A percentile compares a stretch with the other conserved stretches of the same genome.
These are phyloP conservation scores for Suhomyces chickasaworum DNA, from an alignment of 1,139 yeast genomes.

Conservation along the genomic window DNA sequence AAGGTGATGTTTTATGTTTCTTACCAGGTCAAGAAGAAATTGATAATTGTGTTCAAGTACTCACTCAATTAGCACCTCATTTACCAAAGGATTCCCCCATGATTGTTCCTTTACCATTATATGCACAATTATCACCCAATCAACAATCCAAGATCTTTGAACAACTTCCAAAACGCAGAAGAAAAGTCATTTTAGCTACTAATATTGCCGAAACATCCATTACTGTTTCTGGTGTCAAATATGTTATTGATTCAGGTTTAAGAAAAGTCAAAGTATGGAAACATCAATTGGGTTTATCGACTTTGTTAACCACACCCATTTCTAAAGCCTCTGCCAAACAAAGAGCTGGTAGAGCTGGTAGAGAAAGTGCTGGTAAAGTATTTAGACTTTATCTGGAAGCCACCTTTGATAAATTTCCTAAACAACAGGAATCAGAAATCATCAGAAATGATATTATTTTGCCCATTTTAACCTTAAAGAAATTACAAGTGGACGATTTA, in stretches of 20 bases:
- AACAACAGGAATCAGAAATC: slow-evolving; percentile 91
- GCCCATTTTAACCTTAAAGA: slow-evolving; percentile 81
- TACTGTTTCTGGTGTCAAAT: slow-evolving; percentile 93
- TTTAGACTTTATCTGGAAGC: slow-evolving; percentile 79
- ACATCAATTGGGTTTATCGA: slow-evolving; percentile 86
- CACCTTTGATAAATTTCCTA: slow-evolving; percentile 61
- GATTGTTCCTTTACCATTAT: slow-evolving; percentile 77
- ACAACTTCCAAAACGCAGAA: slow-evolving; percentile 55
- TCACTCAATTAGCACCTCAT: slow-evolving; percentile 62
- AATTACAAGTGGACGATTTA: slow-evolving; percentile 80
- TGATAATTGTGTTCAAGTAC: slow-evolving; percentile 72
- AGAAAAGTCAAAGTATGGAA: slow-evolving; percentile 94
- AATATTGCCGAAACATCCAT: slow-evolving; percentile 97
- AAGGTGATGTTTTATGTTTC: slow-evolving; percentile 89
- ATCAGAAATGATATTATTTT: slow-evolving; percentile 81
- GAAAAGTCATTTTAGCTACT: slow-evolving; percentile 88
- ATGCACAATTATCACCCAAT: slow-evolving; percentile 88
- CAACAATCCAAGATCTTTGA: slow-evolving; percentile 80
- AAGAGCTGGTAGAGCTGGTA: slow-evolving; percentile 98
- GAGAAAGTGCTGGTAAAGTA: slow-evolving; percentile 90
- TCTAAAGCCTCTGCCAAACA: slow-evolving; percentile 95
- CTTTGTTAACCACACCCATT: slow-evolving; percentile 86
- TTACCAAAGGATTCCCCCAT: slow-evolving; percentile 76
- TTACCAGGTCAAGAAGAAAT: slow-evolving; percentile 97
- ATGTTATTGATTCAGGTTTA: slow-evolving; percentile 89